A percentile compares a stretch with the other conserved stretches of the same genome.
phyloP scores from a whole-genome alignment of 2,329 filamentous ascomycete genomes.

The Fusarium graminum region DNA sequence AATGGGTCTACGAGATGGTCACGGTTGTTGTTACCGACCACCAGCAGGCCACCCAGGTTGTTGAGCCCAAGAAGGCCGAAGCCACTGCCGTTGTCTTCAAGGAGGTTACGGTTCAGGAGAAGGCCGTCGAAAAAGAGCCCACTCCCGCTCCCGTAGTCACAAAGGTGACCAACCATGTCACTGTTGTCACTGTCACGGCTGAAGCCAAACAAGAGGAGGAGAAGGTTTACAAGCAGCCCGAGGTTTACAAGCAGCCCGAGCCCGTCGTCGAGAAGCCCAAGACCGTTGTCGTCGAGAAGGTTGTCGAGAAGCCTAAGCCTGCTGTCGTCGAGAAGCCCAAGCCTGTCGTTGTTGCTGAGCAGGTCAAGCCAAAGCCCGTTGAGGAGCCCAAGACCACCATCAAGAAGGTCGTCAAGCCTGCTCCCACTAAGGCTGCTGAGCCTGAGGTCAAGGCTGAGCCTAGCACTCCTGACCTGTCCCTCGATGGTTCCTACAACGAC shows the following conservation, averaged over 20 bases:
- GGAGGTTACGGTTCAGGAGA: constrained; percentile 13
- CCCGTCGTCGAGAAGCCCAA: constrained; percentile 18
- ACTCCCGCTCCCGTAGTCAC: constrained; percentile 24
- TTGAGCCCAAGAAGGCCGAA: constrained; percentile 26
- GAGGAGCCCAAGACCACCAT: constrained; percentile 30
- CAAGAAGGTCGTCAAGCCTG: constrained; percentile 27
- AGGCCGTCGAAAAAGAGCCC: constrained; percentile 23
- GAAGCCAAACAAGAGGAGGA: constrained; percentile 23
- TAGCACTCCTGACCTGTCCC: constrained; percentile 24
- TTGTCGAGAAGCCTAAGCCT: constrained; percentile 6
- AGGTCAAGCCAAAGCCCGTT: background rate
- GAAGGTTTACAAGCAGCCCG: constrained; percentile 13
- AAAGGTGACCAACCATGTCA: constrained; percentile 29
- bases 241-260: constrained; percentile 20
- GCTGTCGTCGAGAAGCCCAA: background rate
- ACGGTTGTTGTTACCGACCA: constrained; percentile 61
- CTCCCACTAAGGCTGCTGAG: constrained; percentile 25
- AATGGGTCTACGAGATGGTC: constrained; percentile 58
- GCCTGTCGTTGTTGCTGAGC: background rate
- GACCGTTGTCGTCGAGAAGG: constrained; percentile 18
- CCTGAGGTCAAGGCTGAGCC: constrained; percentile 17
- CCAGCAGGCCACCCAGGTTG: constrained; percentile 34
- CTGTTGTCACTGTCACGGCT: constrained; percentile 17
- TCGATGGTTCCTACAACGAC: constrained; percentile 51
- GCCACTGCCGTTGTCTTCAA: constrained; percentile 13